A percentile compares a stretch with the other conserved stretches of the same genome.
These are phyloP conservation scores for Pseudonitzschia multiseries DNA, from an alignment of 108 stramenopile genomes.

Conservation along the genomic window DNA sequence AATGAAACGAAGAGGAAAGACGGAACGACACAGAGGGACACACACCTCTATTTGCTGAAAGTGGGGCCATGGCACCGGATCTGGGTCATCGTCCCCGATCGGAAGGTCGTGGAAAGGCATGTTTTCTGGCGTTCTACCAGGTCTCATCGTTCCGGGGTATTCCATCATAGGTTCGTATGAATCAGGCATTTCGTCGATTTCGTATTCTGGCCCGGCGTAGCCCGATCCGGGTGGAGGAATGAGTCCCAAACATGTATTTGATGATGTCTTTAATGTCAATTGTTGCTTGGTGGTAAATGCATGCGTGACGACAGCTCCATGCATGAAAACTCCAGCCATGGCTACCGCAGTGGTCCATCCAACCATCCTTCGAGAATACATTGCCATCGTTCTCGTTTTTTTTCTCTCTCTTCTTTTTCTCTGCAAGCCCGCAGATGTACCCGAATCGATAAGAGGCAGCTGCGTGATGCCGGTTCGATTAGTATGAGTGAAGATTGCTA, in stretches of 20 bases:
- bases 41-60: slow-evolving; percentile 73
- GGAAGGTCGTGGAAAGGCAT: slow-evolving; percentile 87
- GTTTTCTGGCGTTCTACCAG: slow-evolving; percentile 81
- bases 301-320: not conserved
- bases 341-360: not conserved
- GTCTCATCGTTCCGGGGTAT: slow-evolving; percentile 92
- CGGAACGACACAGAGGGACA: not conserved
- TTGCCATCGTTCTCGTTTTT: not conserved
- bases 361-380: slow-evolving; percentile 7
- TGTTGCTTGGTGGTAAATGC: not conserved
- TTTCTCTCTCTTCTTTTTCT: not conserved
- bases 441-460: too few relatives aligned
- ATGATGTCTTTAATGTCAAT: not conserved
- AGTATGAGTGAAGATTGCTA: too few relatives aligned
- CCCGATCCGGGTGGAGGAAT: slow-evolving; percentile 62
- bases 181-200: slow-evolving; percentile 54
- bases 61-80: slow-evolving; percentile 90
- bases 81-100: slow-evolving; percentile 70
- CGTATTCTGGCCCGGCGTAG: slow-evolving; percentile 49
- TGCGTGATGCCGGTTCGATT: too few relatives aligned
- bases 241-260: slow-evolving; percentile 7
- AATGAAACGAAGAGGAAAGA: not conserved
- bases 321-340: not conserved
- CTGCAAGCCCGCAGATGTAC: not conserved
- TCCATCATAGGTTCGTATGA: slow-evolving; percentile 92